These are phyloP conservation scores for Amphibolis antarctica DNA, from an alignment of 106 monocot species.

Conservation along the genomic window DNA sequence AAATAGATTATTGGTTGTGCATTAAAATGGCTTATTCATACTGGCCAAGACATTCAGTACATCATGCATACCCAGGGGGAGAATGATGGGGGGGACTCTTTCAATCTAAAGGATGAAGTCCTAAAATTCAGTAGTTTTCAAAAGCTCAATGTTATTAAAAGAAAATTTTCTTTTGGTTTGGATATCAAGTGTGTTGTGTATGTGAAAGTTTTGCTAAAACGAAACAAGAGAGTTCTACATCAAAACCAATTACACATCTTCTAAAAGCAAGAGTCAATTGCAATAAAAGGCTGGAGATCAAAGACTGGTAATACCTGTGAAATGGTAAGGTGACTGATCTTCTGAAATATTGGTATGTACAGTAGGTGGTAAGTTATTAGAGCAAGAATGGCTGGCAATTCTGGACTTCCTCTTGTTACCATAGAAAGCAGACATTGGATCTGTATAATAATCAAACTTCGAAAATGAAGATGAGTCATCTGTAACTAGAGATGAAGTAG, in stretches of 20 bases:
- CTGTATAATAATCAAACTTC: constrained; percentile 26
- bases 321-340: neutral
- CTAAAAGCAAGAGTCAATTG: neutral
- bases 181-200: too few species aligned
- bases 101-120: too few species aligned
- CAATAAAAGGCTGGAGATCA: neutral
- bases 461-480: neutral
- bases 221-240: neutral
- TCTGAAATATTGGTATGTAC: neutral
- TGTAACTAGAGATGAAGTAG: constrained; percentile 1
- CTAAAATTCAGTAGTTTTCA: too few species aligned
- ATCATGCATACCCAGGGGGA: too few species aligned
- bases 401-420: constrained; percentile 2
- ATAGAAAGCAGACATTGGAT: constrained; percentile 17
- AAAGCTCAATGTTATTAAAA: too few species aligned
- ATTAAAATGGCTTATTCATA: too few species aligned
- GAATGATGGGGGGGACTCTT: too few species aligned
- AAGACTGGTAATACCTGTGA: constrained; percentile 1
- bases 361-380: constrained; percentile 1
- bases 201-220: neutral
- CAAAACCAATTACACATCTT: neutral
- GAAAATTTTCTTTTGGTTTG: too few species aligned
- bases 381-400: neutral
- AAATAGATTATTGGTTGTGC: too few species aligned
- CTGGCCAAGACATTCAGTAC: too few species aligned